Base-by-base conservation (phyloP, 1,284 basidiomycete genomes). In the Bjerkandera adusta region DNA sequence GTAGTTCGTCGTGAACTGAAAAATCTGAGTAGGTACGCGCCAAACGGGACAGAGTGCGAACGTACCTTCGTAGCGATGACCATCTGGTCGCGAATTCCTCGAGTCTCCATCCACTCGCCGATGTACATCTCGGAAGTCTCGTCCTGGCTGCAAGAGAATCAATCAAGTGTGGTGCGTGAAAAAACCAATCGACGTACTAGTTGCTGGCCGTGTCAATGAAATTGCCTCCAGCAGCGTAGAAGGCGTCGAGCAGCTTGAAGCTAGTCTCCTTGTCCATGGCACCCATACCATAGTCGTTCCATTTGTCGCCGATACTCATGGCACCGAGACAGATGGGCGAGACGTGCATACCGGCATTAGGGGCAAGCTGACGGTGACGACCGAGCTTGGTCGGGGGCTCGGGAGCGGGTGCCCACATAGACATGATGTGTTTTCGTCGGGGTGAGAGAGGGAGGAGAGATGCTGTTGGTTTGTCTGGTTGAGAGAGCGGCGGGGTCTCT, bases 301-400 rank as follows among this genome's bases (percentile, higher is more conserved):
- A 72, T 33, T 68, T 64, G 44, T 70, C 61, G 15, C 73, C 73
- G 45, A 76, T 60, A 30, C 63, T 68, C 74, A 76, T 75, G 11
- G 67, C 71, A 8, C 76, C 76, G 5, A 78, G 63, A 49, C 64
- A 67, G n/a, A 78, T 59, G 0, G 75, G 75, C 1, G 73, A 76
- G 32, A 77, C 75, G 47, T 67, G 60, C 36, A 73, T 25, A 20
- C 53, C 51, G 5, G 48, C 53, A 4, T 36, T 24, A 3, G 56
- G 56, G 6, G 54, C 54, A 18, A 59, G 44, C 13, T 49, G 51
- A 21, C 56, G 52, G 27, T 57, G 54, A 20, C 48, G 54, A n/a
- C 45, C 57, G 18, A 59, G 54, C 29, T 51, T 50, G 33, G 57
- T 53, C 7, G 33, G 11, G 1, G 54, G 48, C 12, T 21, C 27